Conservation (phyloP, 2,329 filamentous ascomycete species). For the Tolypocladium ovalisporum region DNA sequence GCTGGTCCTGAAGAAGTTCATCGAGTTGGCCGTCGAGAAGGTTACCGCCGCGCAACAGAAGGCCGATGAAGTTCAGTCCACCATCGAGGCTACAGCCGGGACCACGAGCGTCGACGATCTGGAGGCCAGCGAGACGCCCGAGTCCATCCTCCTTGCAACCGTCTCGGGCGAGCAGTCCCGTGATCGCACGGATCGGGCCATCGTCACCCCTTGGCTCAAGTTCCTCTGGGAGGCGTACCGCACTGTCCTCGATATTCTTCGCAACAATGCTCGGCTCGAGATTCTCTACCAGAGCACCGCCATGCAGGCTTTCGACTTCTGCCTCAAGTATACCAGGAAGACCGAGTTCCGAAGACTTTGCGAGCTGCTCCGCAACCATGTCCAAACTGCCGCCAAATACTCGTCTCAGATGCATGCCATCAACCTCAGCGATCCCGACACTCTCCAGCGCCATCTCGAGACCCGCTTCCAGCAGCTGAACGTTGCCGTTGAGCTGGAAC, state of each 20-base stretch:
- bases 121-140: slow-evolving; percentile 92
- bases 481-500: slow-evolving; percentile 90
- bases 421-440: slow-evolving; percentile 95
- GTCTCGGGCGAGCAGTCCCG: slow-evolving; percentile 96
- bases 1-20: slow-evolving; percentile 94
- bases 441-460: slow-evolving; percentile 91
- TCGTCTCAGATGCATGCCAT: slow-evolving; percentile 98
- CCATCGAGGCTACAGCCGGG: slow-evolving; percentile 57
- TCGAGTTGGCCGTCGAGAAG: slow-evolving; percentile 92
- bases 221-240: slow-evolving; percentile 99
- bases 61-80: slow-evolving; percentile 88
- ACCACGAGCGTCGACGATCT: slow-evolving; percentile 81
- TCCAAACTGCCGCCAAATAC: slow-evolving; percentile 98
- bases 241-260: slow-evolving; percentile 93
- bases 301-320: slow-evolving; percentile 97
- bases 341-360: slow-evolving; percentile 98
- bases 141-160: slow-evolving; percentile 94
- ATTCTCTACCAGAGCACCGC: slow-evolving; percentile 97
- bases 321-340: slow-evolving; percentile 95
- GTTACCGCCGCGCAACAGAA: slow-evolving; percentile 92
- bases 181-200: slow-evolving; percentile 93
- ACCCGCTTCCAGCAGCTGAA: slow-evolving; percentile 98
- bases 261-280: slow-evolving; percentile 97
- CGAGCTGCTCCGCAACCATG: slow-evolving; percentile 95
- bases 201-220: slow-evolving; percentile 98